A percentile compares a stretch with the other conserved stretches of the same genome.
Conservation (phyloP, 2,329 filamentous ascomycete species). For the Didymella pinodella region DNA sequence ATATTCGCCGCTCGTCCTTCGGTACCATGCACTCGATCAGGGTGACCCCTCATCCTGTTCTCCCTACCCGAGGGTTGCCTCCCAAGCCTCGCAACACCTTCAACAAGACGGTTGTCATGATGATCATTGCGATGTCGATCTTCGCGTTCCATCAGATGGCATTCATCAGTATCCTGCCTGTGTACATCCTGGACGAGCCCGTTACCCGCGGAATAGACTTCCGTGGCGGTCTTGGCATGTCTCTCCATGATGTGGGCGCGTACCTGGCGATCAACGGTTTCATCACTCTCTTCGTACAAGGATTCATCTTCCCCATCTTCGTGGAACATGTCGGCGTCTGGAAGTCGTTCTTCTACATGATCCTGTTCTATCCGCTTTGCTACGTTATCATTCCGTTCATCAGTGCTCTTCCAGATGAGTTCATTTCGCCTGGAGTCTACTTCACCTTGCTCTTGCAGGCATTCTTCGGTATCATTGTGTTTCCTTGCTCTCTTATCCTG, state of each 20-base stretch:
- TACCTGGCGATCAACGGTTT: slow-evolving; percentile 74
- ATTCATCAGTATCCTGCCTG: slow-evolving; percentile 87
- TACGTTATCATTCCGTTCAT: slow-evolving; percentile 76
- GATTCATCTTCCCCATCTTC: slow-evolving; percentile 72
- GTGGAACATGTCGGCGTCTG: slow-evolving; percentile 72
- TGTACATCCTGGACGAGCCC: slow-evolving; percentile 84
- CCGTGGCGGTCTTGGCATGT: slow-evolving; percentile 70
- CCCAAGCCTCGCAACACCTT: slow-evolving; percentile 54
- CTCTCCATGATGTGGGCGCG: slow-evolving; percentile 70
- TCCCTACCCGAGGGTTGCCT: slow-evolving; percentile 30
- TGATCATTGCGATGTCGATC: slow-evolving; percentile 82
- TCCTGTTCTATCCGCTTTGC: slow-evolving; percentile 70
- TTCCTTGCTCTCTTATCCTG: slow-evolving; percentile 75
- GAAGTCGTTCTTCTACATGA: slow-evolving; percentile 70
- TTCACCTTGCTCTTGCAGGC: slow-evolving; percentile 70
- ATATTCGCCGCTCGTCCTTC: slow-evolving; percentile 48
- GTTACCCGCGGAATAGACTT: slow-evolving; percentile 46
- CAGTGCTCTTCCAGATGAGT: slow-evolving; percentile 61
- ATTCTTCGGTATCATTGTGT: slow-evolving; percentile 71
- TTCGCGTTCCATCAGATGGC: slow-evolving; percentile 92
- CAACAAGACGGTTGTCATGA: slow-evolving; percentile 72
- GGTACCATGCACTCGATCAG: slow-evolving; percentile 50
- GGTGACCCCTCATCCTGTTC: slow-evolving; percentile 37
- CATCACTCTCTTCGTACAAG: slow-evolving; percentile 77
- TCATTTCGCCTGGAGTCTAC: slow-evolving; percentile 69